These are phyloP conservation scores for Hypoxylon trugodes DNA, from an alignment of 495 filamentous ascomycete genomes.

Conservation along the genomic window DNA sequence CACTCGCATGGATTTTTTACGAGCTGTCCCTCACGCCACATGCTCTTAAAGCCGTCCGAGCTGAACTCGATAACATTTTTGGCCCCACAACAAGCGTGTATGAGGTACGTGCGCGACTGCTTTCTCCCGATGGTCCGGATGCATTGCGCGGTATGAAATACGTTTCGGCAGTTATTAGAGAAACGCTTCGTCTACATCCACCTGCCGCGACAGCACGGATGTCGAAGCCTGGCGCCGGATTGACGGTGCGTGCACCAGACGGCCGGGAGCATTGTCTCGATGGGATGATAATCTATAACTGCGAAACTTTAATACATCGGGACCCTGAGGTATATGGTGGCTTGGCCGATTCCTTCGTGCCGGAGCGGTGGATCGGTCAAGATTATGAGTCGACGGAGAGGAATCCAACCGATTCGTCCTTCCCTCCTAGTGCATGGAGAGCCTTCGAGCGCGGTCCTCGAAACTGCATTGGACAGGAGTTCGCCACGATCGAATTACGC, in stretches of 20 bases:
- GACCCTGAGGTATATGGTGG: not conserved
- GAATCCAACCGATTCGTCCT: not conserved
- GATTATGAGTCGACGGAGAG: slow-evolving; percentile 1
- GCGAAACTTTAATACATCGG: not conserved
- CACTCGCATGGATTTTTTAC: slow-evolving; percentile 50
- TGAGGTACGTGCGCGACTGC: slow-evolving; percentile 31
- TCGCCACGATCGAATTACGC: slow-evolving; percentile 56
- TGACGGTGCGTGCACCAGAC: not conserved
- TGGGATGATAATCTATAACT: not conserved
- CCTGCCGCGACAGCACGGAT: not conserved
- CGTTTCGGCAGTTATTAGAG: not conserved
- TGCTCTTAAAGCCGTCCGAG: slow-evolving; percentile 47
- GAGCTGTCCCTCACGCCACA: slow-evolving; percentile 55
- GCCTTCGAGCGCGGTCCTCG: slow-evolving; percentile 65
- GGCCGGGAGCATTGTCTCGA: not conserved
- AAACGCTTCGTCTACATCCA: not conserved
- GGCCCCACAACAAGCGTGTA: slow-evolving; percentile 39
- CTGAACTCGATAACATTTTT: slow-evolving; percentile 57
- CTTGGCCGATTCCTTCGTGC: not conserved
- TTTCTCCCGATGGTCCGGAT: slow-evolving; percentile 48
- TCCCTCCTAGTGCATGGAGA: slow-evolving; percentile 56
- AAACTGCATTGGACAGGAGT: slow-evolving; percentile 65
- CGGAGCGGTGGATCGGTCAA: slow-evolving; percentile 37
- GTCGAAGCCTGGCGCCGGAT: not conserved
- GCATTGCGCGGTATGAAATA: slow-evolving; percentile 38